Percentiles rank a stretch among this genome's conserved stretches.
Conservation (phyloP, 805 yeast species). For the Yarrowia sp. region DNA sequence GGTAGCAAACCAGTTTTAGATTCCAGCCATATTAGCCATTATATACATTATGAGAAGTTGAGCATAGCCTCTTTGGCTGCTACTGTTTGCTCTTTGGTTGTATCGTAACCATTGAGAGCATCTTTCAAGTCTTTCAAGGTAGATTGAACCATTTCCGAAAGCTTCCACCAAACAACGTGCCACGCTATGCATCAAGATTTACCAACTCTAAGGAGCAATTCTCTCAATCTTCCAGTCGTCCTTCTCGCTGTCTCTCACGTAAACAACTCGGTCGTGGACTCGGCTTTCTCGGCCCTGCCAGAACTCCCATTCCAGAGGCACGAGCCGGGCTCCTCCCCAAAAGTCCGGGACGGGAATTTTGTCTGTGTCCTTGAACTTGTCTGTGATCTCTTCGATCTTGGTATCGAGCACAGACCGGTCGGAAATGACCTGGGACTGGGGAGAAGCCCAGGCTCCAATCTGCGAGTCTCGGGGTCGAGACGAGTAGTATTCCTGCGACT, state of each 20-base stretch:
- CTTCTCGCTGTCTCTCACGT: conserved; percentile 50
- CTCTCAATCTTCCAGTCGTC: conserved; percentile 29
- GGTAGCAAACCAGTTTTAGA: too few relatives aligned
- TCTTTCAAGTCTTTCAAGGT: too few relatives aligned
- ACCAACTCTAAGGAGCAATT: conserved; percentile 20
- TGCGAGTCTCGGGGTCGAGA: conserved; percentile 91
- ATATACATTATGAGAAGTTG: too few relatives aligned
- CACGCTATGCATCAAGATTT: too few relatives aligned
- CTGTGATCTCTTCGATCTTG: conserved; percentile 46
- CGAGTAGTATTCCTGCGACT: conserved; percentile 70
- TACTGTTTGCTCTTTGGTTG: too few relatives aligned
- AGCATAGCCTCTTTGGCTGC: too few relatives aligned
- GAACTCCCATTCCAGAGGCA: conserved; percentile 88
- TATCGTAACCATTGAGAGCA: too few relatives aligned
- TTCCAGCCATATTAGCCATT: too few relatives aligned
- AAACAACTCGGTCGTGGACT: conserved; percentile 83
- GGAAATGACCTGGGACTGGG: conserved; percentile 65
- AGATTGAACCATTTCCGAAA: too few relatives aligned
- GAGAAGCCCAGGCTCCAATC: conserved; percentile 96
- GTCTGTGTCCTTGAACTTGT: conserved; percentile 56
- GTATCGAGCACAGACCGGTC: conserved; percentile 62
- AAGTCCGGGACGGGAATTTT: conserved; percentile 80
- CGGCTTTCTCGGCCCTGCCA: conserved; percentile 96
- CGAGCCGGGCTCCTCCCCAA: conserved; percentile 93
- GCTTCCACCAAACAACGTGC: too few relatives aligned